Conservation (phyloP, 2,329 filamentous ascomycete genomes). For the Nemania sp. region DNA sequence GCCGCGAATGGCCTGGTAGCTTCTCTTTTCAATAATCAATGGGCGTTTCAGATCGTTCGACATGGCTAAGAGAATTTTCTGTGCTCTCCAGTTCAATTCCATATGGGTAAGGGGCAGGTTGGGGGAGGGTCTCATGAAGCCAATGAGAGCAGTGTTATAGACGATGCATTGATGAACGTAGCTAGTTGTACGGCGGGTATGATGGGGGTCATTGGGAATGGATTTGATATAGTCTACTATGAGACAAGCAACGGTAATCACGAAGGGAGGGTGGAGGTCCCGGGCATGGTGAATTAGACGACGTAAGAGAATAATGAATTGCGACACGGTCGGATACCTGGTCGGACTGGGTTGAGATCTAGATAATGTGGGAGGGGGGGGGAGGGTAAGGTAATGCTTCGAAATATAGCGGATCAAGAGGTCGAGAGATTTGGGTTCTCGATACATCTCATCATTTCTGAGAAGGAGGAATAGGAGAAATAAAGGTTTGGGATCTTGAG, state of each 20-base stretch:
- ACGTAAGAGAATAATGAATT: slow-evolving; percentile 45
- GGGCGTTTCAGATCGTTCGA: slow-evolving; percentile 62
- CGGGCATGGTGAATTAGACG: slow-evolving; percentile 46
- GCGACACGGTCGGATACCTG: slow-evolving; percentile 27
- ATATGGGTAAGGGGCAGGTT: slow-evolving; percentile 54
- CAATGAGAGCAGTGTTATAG: slow-evolving; percentile 57
- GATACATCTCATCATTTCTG: slow-evolving; percentile 51
- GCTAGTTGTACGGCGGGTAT: slow-evolving; percentile 30
- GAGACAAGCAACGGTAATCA: slow-evolving; percentile 50
- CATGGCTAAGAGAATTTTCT: slow-evolving; percentile 64
- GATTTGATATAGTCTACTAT: slow-evolving; percentile 49
- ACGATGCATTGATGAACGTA: slow-evolving; percentile 52
- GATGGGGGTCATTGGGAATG: slow-evolving; percentile 39
- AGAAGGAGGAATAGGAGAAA: slow-evolving; percentile 56
- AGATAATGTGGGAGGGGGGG: neutral
- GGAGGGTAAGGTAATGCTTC: slow-evolving; percentile 35
- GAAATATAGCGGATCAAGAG: slow-evolving; percentile 52
- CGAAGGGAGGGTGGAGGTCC: slow-evolving; percentile 47
- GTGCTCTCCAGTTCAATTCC: slow-evolving; percentile 68
- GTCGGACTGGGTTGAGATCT: slow-evolving; percentile 1
- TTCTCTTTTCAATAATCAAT: slow-evolving; percentile 62
- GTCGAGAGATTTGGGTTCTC: slow-evolving; percentile 48
- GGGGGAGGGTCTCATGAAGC: slow-evolving; percentile 54
- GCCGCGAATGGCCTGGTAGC: slow-evolving; percentile 66
- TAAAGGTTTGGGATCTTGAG: slow-evolving; percentile 52